Evolutionary conservation across 169 alveolate species (phyloP).

Genomic region (Hammondia hammondi): DNA sequence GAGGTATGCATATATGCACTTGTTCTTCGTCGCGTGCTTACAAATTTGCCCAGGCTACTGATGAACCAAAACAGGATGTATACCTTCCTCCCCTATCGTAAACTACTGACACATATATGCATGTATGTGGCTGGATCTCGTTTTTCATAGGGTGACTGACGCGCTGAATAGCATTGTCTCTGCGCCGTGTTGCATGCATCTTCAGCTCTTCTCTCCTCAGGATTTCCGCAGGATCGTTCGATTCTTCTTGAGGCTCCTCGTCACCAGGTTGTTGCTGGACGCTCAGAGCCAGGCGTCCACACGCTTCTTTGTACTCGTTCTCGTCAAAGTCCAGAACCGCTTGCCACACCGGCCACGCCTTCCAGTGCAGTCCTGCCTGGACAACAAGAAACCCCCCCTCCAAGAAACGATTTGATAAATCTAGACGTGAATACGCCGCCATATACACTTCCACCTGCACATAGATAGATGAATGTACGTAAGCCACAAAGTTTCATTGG

Average conservation of each 20-base stretch:
- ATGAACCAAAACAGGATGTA: no score
- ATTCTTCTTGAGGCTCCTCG: not conserved
- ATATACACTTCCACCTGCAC: no score
- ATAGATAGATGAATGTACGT: no score
- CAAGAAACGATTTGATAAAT: no score
- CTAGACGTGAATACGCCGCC: no score
- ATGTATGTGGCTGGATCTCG: not conserved
- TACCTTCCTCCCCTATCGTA: no score
- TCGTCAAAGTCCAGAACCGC: conserved; percentile 59
- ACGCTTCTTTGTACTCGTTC: conserved; percentile 40
- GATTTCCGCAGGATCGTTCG: not conserved
- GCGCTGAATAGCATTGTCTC: not conserved
- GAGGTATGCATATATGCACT: no score
- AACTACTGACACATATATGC: not conserved
- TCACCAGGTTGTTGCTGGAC: not conserved
- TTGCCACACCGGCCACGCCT: conserved; percentile 71
- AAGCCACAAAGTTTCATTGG: no score
- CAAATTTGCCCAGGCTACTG: no score
- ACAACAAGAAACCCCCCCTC: no score
- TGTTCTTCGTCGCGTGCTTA: no score
- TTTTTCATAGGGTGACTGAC: not conserved
- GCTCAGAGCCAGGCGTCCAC: not conserved
- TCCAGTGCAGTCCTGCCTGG: conserved; percentile 70
- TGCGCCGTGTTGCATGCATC: not conserved
- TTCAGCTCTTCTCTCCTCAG: not conserved